phyloP scores from a whole-genome alignment of 495 filamentous ascomycete genomes.

The Aspergillus nidulans region DNA sequence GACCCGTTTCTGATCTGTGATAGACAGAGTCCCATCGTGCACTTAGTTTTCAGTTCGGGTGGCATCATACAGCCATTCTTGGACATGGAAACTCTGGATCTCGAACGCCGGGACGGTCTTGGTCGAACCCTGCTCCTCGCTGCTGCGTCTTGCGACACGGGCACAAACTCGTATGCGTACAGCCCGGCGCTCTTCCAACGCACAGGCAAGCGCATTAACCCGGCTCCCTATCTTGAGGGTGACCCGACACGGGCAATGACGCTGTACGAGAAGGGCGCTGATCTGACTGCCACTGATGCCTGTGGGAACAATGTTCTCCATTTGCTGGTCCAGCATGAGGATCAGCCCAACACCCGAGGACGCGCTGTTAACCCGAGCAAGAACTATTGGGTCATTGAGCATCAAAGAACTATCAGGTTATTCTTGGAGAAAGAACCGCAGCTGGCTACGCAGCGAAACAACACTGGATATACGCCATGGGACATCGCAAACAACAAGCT shows the following conservation, averaged over 20 bases:
- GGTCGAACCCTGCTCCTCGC: constrained; percentile 24
- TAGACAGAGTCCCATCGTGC: constrained; percentile 11
- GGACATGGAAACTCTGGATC: constrained; percentile 11
- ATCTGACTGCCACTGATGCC: constrained; percentile 20
- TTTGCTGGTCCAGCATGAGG: constrained; percentile 8
- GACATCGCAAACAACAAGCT: constrained; percentile 8
- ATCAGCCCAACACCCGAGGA: background rate
- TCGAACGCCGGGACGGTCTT: constrained; percentile 16
- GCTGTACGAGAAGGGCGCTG: constrained; percentile 21
- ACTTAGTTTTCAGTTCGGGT: constrained; percentile 14
- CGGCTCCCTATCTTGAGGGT: constrained; percentile 11
- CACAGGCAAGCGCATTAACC: background rate
- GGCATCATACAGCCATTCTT: constrained; percentile 18
- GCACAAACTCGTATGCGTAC: constrained; percentile 13
- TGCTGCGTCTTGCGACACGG: constrained; percentile 7
- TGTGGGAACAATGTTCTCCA: constrained; percentile 24
- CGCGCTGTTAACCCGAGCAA: background rate
- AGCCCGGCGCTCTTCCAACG: background rate
- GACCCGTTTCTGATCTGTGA: constrained; percentile 14
- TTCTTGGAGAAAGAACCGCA: constrained; percentile 16
- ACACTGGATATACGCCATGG: constrained; percentile 10
- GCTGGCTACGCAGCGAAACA: constrained; percentile 6
- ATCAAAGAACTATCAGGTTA: constrained; percentile 6
- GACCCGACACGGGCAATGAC: constrained; percentile 19
- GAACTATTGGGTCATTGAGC: background rate